A percentile compares a stretch with the other conserved stretches of the same genome.
These are phyloP conservation scores for Agarophyton chilense DNA, from an alignment of 23 red algal genomes.

Conservation along the genomic window DNA sequence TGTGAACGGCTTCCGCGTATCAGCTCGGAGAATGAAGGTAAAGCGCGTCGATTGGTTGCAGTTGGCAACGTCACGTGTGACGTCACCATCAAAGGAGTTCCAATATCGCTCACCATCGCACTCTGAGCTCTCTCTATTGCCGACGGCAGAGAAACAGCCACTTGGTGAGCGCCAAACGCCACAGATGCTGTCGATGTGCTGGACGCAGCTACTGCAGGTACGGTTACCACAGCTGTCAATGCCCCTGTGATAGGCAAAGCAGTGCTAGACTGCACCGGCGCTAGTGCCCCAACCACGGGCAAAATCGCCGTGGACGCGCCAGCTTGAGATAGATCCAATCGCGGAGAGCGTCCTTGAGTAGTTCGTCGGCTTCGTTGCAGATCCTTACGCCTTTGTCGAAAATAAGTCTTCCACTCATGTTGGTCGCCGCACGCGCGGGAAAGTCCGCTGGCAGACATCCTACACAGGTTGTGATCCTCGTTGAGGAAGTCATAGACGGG, in stretches of 20 bases:
- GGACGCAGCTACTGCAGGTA: neutral
- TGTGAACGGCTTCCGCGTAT: neutral
- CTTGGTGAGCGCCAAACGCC: neutral
- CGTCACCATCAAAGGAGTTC: neutral
- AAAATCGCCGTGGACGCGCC: too few relatives aligned
- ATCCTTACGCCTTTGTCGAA: neutral
- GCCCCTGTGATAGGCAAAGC: neutral
- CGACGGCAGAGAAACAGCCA: neutral
- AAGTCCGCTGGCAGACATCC: constrained; percentile 15
- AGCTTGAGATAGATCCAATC: too few relatives aligned
- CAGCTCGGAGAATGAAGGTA: neutral
- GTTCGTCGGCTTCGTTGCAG: neutral
- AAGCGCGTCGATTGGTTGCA: neutral
- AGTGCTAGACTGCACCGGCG: too few relatives aligned
- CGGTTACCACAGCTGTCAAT: neutral
- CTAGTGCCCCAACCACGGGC: too few relatives aligned
- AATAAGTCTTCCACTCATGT: neutral
- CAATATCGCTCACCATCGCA: too few relatives aligned
- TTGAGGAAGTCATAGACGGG: constrained; percentile 41
- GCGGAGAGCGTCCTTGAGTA: neutral
- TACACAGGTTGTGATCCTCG: constrained; percentile 15
- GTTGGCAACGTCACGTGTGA: neutral
- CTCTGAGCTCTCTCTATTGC: too few relatives aligned
- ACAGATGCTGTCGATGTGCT: neutral
- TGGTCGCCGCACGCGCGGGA: constrained; percentile 25